A percentile compares a stretch with the other conserved stretches of the same genome.
phyloP scores from a whole-genome alignment of 768 basidiomycete species.

The Kwoniella sp. region DNA sequence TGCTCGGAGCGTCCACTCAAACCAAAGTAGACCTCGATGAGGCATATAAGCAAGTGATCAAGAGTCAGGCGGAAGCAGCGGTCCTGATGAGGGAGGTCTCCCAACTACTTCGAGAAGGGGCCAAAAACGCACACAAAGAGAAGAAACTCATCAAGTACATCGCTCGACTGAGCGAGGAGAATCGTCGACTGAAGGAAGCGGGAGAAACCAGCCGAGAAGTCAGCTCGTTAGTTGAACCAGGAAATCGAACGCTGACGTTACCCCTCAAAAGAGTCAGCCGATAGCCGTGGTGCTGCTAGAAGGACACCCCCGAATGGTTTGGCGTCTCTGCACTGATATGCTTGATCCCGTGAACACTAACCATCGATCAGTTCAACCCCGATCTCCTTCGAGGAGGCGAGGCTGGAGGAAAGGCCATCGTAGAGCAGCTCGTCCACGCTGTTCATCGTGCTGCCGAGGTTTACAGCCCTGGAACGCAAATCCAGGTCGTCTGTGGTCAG shows the following conservation, averaged over 20 bases:
- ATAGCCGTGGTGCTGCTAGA: constrained; percentile 18
- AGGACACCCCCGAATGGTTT: constrained; percentile 20
- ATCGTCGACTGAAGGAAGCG: too few relatives aligned
- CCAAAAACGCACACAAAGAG: too few relatives aligned
- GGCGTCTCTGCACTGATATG: too few relatives aligned
- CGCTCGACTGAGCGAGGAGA: too few relatives aligned
- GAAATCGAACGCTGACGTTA: too few relatives aligned
- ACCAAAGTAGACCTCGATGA: constrained; percentile 1
- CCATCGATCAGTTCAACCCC: constrained; percentile 11
- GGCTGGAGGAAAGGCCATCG: constrained; percentile 8
- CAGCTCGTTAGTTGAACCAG: too few relatives aligned
- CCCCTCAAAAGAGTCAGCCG: background rate
- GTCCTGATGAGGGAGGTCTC: background rate
- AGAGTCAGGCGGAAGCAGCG: background rate
- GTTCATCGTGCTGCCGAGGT: background rate
- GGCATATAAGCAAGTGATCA: background rate
- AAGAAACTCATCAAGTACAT: too few relatives aligned
- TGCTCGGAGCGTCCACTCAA: too few relatives aligned
- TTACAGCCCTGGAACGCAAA: background rate
- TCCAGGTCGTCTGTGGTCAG: constrained; percentile 5
- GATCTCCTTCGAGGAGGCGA: background rate
- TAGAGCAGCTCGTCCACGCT: background rate
- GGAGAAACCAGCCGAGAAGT: too few relatives aligned
- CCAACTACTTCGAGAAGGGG: too few relatives aligned
- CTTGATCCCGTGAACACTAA: background rate